Evolutionary conservation across 345 rosid genomes (phyloP), one percentile per base, ranked within the genome.

Genomic region (Brassica nigra): DNA sequence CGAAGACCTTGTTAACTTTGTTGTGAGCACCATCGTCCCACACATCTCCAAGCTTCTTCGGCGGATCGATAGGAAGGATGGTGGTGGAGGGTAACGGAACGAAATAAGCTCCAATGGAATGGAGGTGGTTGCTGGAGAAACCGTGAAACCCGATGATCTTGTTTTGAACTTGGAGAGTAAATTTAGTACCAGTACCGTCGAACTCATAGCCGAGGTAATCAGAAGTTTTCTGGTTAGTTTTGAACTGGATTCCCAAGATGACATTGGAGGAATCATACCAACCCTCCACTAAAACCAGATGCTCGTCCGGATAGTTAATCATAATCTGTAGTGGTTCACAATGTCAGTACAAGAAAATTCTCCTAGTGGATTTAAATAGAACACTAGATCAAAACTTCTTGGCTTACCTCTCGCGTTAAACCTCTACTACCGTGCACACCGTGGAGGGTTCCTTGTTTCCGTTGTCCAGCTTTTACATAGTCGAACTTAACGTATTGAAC

Each of bases 61-160:
- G 7, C 4, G 79, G 77, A 27, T 0, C 14, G 3, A 31, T 5
- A 68, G 61, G 23, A 37, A 39, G 29, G 7, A 11, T 37, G 44
- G 66, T 37, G 4, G 68, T 7, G 54, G 74, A 11, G 52, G 73
- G 3, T 65, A 42, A 3, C 4, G 73, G 73, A 36, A 27, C 71
- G 49, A 80, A 74, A 68, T 80, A 80, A 27, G 83, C 83, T 16
- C 76, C 83, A 74, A 80, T 62, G 28, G 76, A 61, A 18, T 75
- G 2, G 15, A 80, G 12, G 11, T 59, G 4, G 6, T 62, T 28
- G 29, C 47, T 44, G 16, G 75, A 11, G 1, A 18, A 57, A 1
- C 84, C 84, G 49, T 81, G 77, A 49, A 81, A 81, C 2, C 84
- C 84, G 2, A 76, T 52, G 31, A 81, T 55, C 73, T 81, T 76